Conservation (phyloP, 2,329 filamentous ascomycete genomes). For the Aphanocladium album region DNA sequence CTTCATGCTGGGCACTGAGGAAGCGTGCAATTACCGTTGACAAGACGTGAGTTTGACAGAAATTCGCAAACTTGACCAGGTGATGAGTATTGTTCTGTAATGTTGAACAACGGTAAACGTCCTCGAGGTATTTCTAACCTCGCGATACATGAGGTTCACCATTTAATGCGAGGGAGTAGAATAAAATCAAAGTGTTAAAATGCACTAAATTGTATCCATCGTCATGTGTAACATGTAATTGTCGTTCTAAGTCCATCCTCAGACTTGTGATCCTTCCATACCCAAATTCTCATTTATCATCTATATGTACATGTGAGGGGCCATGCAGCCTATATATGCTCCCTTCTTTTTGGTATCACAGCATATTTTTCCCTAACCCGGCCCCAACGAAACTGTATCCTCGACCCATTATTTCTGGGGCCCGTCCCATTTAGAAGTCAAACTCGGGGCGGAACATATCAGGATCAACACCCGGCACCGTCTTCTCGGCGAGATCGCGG, state of each 20-base stretch:
- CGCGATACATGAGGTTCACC: too few species aligned
- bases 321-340: background rate
- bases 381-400: too few species aligned
- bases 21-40: too few species aligned
- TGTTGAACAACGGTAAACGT: too few species aligned
- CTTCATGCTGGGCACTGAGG: too few species aligned
- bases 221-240: background rate
- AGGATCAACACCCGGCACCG: slow-evolving; percentile 85
- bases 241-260: background rate
- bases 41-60: too few species aligned
- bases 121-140: too few species aligned
- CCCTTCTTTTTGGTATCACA: background rate
- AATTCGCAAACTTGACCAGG: too few species aligned
- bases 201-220: slow-evolving; percentile 2
- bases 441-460: slow-evolving; percentile 85
- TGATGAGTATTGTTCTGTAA: too few species aligned
- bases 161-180: too few species aligned
- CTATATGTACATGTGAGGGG: slow-evolving; percentile 6
- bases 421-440: slow-evolving; percentile 56
- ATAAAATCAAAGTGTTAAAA: too few species aligned
- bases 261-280: background rate
- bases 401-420: too few species aligned
- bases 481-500: slow-evolving; percentile 80
- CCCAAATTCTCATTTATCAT: background rate
- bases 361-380: background rate